Evolutionary conservation across 495 filamentous ascomycete genomes (phyloP).

Genomic region (Ascodesmis nigricans): DNA sequence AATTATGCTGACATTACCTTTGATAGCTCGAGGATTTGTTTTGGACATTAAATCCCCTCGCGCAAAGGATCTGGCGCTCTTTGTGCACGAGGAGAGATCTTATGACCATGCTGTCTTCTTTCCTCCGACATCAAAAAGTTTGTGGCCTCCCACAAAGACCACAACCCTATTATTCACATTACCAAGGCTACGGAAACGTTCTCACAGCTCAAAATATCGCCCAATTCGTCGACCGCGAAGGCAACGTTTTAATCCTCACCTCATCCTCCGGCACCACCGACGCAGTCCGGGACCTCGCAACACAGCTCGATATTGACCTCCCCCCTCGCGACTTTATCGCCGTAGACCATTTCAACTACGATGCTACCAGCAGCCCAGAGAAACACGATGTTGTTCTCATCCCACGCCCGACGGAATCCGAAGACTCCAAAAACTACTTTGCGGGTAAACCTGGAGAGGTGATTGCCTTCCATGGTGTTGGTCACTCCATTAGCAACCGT

Average conservation of each 20-base stretch:
- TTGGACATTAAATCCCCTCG: conserved; percentile 68
- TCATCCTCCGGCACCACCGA: conserved; percentile 49
- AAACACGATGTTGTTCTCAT: conserved; percentile 77
- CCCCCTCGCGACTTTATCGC: conserved; percentile 59
- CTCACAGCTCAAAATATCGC: conserved; percentile 70
- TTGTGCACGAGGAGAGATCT: conserved; percentile 62
- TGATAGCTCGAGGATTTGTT: conserved; percentile 58
- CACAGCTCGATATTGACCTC: conserved; percentile 79
- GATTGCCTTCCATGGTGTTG: conserved; percentile 57
- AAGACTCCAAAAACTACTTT: conserved; percentile 52
- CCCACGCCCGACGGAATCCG: conserved; percentile 22
- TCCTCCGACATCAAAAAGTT: conserved; percentile 73
- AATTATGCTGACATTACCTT: conserved; percentile 1
- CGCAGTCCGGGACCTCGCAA: conserved; percentile 59
- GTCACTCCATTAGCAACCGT: conserved; percentile 56
- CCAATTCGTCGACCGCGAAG: conserved; percentile 73
- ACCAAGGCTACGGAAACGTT: conserved; percentile 58
- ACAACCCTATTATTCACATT: conserved; percentile 5
- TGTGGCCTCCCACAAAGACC: conserved; percentile 5
- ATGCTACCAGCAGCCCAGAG: conserved; percentile 48
- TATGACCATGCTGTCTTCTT: conserved; percentile 84
- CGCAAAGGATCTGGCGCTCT: conserved; percentile 56
- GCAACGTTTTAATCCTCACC: conserved; percentile 80
- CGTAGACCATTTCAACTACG: conserved; percentile 91
- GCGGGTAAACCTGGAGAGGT: conserved; percentile 42